A percentile compares a stretch with the other conserved stretches of the same genome.
Evolutionary conservation across 2,329 filamentous ascomycete species (phyloP).

Genomic region (Colletotrichum coccodes): DNA sequence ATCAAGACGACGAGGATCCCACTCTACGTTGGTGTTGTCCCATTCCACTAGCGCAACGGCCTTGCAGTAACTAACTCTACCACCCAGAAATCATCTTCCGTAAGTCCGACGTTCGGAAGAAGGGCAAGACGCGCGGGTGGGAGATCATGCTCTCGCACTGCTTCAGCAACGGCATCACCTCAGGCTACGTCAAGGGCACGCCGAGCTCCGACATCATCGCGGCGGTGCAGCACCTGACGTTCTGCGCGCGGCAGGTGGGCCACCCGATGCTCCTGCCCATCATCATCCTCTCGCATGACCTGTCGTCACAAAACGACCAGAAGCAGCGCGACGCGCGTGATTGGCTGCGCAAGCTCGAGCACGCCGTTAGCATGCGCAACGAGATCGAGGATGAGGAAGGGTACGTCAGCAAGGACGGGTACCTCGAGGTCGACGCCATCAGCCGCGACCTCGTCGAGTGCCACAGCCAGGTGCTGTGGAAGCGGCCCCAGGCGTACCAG

Average conservation of each 20-base stretch:
- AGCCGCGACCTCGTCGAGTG: constrained; percentile 73
- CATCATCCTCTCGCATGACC: constrained; percentile 68
- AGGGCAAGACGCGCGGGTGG: constrained; percentile 71
- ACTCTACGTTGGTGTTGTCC: constrained; percentile 60
- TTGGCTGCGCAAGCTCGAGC: constrained; percentile 69
- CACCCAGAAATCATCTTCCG: constrained; percentile 67
- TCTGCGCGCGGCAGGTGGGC: constrained; percentile 59
- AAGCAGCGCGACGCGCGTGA: constrained; percentile 72
- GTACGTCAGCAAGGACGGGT: constrained; percentile 60
- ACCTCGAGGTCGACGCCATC: constrained; percentile 68
- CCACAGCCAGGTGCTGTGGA: constrained; percentile 71
- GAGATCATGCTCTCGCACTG: constrained; percentile 71
- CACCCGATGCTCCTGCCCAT: constrained; percentile 69
- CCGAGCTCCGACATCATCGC: constrained; percentile 62
- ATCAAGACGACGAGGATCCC: constrained; percentile 65
- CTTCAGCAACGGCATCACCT: constrained; percentile 64
- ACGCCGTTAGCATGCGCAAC: constrained; percentile 69
- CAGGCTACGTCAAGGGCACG: constrained; percentile 71
- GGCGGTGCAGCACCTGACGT: constrained; percentile 60
- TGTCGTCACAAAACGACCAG: constrained; percentile 65
- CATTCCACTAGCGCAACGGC: background rate
- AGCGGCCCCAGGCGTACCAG: constrained; percentile 69
- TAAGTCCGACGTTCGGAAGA: constrained; percentile 74
- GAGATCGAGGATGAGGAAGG: constrained; percentile 67
- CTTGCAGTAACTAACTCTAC: constrained; percentile 5